Conservation (phyloP, 176 grass and related monocot species). For the Saccharum spontaneum region DNA sequence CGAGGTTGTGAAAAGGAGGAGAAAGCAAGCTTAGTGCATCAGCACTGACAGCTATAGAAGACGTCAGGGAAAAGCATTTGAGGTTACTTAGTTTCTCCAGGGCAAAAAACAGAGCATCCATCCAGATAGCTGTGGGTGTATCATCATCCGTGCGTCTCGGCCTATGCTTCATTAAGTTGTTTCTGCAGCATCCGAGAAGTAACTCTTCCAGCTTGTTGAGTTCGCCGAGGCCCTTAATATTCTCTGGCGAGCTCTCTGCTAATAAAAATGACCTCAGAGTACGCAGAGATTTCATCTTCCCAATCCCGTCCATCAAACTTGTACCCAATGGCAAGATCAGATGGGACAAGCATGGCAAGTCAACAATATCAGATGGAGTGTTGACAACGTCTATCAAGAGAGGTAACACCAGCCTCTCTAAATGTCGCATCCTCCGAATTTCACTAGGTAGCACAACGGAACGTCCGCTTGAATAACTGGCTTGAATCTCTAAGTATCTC, state of each 20-base stretch:
- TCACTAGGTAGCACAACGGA: not conserved
- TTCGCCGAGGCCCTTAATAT: too few relatives aligned
- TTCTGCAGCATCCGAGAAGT: not conserved
- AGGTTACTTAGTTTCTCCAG: not conserved
- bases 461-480: not conserved
- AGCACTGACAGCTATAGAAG: not conserved
- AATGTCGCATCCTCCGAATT: not conserved
- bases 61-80: not conserved
- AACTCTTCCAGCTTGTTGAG: not conserved
- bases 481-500: not conserved
- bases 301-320: not conserved
- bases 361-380: not conserved
- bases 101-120: not conserved
- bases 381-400: too few relatives aligned
- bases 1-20: not conserved
- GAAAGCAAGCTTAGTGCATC: not conserved
- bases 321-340: not conserved
- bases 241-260: not conserved
- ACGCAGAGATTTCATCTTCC: not conserved
- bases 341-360: not conserved
- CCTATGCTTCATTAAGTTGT: not conserved
- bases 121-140: not conserved
- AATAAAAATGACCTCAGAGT: not conserved
- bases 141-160: not conserved
- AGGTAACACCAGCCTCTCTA: not conserved